These are phyloP conservation scores for Botrytis aclada DNA, from an alignment of 2,329 filamentous ascomycete genomes.

Conservation along the genomic window DNA sequence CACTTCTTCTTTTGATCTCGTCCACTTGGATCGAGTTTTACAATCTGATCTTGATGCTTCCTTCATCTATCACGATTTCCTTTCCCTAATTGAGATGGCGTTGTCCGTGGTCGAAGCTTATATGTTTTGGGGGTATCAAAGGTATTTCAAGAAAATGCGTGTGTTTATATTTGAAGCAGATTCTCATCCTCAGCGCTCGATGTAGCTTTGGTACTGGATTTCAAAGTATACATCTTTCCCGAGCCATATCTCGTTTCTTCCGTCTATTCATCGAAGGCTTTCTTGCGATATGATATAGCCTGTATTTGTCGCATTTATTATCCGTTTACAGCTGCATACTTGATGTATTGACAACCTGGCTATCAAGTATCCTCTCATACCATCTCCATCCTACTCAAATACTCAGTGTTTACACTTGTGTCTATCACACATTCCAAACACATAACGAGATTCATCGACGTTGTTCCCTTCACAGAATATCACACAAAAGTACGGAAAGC, in stretches of 20 bases:
- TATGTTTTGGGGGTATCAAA: background rate
- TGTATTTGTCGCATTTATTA: background rate
- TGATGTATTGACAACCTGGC: background rate
- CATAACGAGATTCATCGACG: background rate
- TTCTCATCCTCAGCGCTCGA: background rate
- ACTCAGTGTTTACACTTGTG: background rate
- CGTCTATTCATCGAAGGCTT: background rate
- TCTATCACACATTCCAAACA: background rate
- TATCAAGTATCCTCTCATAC: background rate
- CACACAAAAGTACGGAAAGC: background rate
- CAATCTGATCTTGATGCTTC: background rate
- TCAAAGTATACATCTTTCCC: background rate
- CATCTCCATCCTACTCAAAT: background rate
- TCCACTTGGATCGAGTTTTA: background rate
- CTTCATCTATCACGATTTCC: slow-evolving; percentile 7
- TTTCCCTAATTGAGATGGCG: slow-evolving; percentile 18
- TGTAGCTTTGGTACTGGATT: background rate
- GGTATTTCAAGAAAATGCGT: background rate
- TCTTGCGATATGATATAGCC: slow-evolving; percentile 1
- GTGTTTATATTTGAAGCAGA: slow-evolving; percentile 12
- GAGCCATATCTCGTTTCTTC: background rate
- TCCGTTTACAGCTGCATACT: background rate
- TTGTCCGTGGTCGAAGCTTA: background rate
- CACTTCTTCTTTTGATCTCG: slow-evolving; percentile 4
- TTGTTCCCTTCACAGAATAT: background rate